Evolutionary conservation across 2,329 filamentous ascomycete species (phyloP), one percentile per base, ranked within the genome.

Genomic region (Pseudocercospora cruenta): DNA sequence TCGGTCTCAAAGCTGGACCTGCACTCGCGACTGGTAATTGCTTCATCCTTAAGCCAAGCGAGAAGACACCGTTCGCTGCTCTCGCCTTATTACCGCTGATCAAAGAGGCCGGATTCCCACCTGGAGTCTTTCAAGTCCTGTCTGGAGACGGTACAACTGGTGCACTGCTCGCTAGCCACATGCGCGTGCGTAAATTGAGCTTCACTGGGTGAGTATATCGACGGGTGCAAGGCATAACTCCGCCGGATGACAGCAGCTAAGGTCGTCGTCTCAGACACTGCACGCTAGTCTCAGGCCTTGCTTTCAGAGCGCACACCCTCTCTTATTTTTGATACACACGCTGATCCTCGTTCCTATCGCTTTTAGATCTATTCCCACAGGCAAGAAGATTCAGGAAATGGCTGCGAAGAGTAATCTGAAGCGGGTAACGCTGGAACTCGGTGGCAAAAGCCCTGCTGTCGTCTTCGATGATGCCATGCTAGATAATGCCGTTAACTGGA

Each of bases 1-100:
- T 88, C 88, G 12, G 87, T 86, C 6, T 90, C 88, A 92, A 93
- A 74, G 83, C 93, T 3, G 91, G 89, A n/a, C 91, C 91, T 39
- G 84, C 84, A 9, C 77, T 87, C 1, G 84, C 83, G 12, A 83
- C 81, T 28, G 85, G 85, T 24, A 86, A 86, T 71, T 86, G 84
- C 0, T 78, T 87, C 3, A 83, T 87, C 1, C 61, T 87, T 36
- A 87, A 87, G 70, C 79, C 84, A 0, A 84, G 84, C 0, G 85
- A 87, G 68, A 84, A 86, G 71, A 86, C 84, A 7, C 85, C 85
- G 0, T 77, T 87, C 3, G 84, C 82, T 10, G 80, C 83, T 6
- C 73, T 86, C 1, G 86, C 87, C 70, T 79, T 93, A 0, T 90
- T 84, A 0, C 86, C 82, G 1, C 81, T 93, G 22, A 83, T 92